Conservation (phyloP, 305 asterid genomes). For the Fraxinus albicans region DNA sequence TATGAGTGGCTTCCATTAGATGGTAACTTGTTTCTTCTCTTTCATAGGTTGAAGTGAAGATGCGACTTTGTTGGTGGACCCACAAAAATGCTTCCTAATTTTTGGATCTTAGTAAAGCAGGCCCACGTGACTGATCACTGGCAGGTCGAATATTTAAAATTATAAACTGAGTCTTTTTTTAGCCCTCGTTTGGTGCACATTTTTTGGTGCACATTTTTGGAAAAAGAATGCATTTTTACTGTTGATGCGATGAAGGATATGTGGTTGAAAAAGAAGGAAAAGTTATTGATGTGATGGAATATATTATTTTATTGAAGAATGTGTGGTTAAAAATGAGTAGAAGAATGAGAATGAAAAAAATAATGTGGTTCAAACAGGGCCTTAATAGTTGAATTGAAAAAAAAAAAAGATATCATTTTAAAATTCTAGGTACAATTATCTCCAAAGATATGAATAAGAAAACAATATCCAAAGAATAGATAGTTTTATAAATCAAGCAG, state of each 20-base stretch:
- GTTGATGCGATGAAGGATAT: no score
- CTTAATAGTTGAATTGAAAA: neutral
- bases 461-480: no score
- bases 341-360: no score
- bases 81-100: slow-evolving; percentile 17
- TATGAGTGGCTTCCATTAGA: slow-evolving; percentile 10
- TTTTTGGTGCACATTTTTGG: no score
- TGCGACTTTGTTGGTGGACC: slow-evolving; percentile 34
- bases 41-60: slow-evolving; percentile 7
- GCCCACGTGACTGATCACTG: slow-evolving; percentile 24
- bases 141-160: neutral
- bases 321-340: no score
- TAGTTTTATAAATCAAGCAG: no score
- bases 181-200: no score
- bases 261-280: no score
- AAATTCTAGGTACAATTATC: neutral
- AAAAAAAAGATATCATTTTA: neutral
- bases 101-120: slow-evolving; percentile 16
- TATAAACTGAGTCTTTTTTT: neutral
- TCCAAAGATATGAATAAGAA: neutral
- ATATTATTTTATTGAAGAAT: no score
- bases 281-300: no score
- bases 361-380: no score
- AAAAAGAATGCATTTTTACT: no score
- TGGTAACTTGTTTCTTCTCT: neutral